Conservation (phyloP, 1,139 yeast species). For the Lodderomyces jiufengensis region DNA sequence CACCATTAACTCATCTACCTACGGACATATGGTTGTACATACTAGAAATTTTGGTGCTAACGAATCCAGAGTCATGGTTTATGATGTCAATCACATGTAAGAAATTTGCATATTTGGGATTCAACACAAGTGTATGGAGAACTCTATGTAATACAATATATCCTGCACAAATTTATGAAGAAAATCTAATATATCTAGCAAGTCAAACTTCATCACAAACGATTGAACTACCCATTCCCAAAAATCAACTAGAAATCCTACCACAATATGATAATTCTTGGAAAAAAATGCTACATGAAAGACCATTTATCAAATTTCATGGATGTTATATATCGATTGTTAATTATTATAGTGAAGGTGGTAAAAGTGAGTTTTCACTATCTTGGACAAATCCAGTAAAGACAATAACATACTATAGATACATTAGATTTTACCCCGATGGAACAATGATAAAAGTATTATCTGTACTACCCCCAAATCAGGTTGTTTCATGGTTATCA, state of each 20-base stretch:
- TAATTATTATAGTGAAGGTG: conserved; percentile 79
- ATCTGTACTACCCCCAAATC: conserved; percentile 61
- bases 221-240: conserved; percentile 36
- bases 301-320: conserved; percentile 71
- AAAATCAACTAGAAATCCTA: conserved; percentile 40
- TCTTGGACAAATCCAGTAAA: conserved; percentile 78
- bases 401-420: conserved; percentile 84
- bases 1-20: conserved; percentile 56
- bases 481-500: conserved; percentile 55
- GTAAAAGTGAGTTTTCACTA: conserved; percentile 57
- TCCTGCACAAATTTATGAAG: conserved; percentile 53
- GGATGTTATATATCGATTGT: conserved; percentile 88
- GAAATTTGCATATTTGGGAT: conserved; percentile 59
- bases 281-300: conserved; percentile 44
- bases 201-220: not conserved
- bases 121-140: conserved; percentile 56
- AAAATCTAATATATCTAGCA: conserved; percentile 23
- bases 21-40: conserved; percentile 60
- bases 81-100: conserved; percentile 60
- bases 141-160: conserved; percentile 53
- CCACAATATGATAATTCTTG: conserved; percentile 50
- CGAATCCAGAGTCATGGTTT: conserved; percentile 66
- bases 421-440: conserved; percentile 73
- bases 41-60: conserved; percentile 47
- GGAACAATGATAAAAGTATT: conserved; percentile 70